Conservation (phyloP, 176 grass and related monocot species). For the Alopecurus myosuroides region DNA sequence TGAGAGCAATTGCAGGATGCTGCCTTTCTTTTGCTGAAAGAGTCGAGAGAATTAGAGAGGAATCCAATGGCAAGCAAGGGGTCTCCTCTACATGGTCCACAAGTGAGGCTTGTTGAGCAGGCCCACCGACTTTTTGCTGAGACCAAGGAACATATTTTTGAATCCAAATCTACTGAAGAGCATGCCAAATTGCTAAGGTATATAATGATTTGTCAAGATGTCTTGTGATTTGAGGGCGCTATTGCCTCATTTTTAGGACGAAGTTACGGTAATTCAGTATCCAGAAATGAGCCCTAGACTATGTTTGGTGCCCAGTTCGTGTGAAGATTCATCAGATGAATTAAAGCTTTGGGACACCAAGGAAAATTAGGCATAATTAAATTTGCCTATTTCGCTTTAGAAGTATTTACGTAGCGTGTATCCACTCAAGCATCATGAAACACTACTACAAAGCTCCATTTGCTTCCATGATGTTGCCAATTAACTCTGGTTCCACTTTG, state of each 20-base stretch:
- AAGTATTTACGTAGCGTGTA: background rate
- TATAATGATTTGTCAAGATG: background rate
- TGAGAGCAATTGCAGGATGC: constrained; percentile 68
- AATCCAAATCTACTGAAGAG: constrained; percentile 89
- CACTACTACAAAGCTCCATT: background rate
- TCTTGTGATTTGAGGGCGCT: constrained; percentile 13
- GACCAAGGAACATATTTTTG: constrained; percentile 89
- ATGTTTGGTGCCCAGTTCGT: background rate
- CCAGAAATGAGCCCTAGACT: background rate
- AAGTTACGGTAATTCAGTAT: background rate
- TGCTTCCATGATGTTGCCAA: background rate
- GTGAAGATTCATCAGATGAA: background rate
- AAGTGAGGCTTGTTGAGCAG: constrained; percentile 79
- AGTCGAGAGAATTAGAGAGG: constrained; percentile 84
- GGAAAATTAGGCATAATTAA: background rate
- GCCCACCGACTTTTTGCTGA: constrained; percentile 86
- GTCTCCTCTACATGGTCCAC: constrained; percentile 73
- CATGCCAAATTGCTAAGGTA: constrained; percentile 90
- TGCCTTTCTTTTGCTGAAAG: constrained; percentile 93
- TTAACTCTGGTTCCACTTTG: background rate
- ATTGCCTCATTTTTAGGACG: constrained; percentile 9
- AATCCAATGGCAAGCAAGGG: constrained; percentile 95
- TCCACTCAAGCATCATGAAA: background rate
- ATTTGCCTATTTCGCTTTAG: background rate
- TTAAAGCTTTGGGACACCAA: background rate